phyloP scores from a whole-genome alignment of 768 basidiomycete species.

The Lentinula edodes region DNA sequence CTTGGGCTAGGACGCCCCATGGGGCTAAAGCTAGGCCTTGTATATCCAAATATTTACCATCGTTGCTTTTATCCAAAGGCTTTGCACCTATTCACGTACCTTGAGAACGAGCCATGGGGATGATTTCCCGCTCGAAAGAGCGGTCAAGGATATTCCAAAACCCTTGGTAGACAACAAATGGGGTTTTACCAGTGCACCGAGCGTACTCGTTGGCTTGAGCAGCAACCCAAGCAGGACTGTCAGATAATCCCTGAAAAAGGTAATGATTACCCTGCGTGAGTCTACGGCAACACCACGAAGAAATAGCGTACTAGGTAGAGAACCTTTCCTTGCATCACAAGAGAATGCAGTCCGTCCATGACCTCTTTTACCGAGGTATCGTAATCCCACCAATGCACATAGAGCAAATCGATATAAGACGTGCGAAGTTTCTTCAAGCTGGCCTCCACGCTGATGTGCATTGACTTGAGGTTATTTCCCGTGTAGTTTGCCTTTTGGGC shows the following conservation, averaged over 20 bases:
- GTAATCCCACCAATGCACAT: conserved; percentile 51
- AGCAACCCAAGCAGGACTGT: conserved; percentile 33
- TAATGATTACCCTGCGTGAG: too few species aligned
- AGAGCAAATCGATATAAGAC: conserved; percentile 53
- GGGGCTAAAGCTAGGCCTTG: conserved; percentile 30
- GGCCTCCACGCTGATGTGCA: conserved; percentile 22
- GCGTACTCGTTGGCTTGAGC: conserved; percentile 36
- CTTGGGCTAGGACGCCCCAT: conserved; percentile 26
- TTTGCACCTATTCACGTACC: neutral
- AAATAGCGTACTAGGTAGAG: conserved; percentile 28
- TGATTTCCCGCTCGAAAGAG: conserved; percentile 39
- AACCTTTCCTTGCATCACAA: conserved; percentile 39
- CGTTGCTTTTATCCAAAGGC: too few species aligned
- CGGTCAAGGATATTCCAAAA: conserved; percentile 25
- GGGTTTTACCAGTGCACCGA: conserved; percentile 31
- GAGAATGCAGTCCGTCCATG: conserved; percentile 37
- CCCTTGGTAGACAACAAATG: conserved; percentile 43
- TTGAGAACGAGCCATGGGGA: conserved; percentile 24
- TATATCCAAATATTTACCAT: neutral
- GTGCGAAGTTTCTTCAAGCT: conserved; percentile 42
- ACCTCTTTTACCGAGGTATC: conserved; percentile 39
- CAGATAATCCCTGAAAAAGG: conserved; percentile 18
- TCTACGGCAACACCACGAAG: too few species aligned
- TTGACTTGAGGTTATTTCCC: conserved; percentile 34
- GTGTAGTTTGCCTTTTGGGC: conserved; percentile 15